Evolutionary conservation across 2,329 filamentous ascomycete genomes (phyloP).

Genomic region (Neonectria punicea): DNA sequence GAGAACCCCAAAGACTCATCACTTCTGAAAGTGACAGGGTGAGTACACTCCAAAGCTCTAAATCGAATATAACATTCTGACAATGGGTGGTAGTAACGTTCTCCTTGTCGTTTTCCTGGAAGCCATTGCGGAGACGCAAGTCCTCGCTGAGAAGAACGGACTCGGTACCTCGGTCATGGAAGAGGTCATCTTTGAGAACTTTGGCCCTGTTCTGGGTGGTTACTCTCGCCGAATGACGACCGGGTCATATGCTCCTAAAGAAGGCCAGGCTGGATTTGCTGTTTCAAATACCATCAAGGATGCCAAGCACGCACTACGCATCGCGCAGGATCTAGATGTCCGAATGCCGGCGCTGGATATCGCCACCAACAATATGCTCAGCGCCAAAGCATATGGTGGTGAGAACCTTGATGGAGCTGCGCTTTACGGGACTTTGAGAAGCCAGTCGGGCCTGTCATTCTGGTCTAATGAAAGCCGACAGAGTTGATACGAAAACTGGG

Average conservation of each 20-base stretch:
- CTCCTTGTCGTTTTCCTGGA: not conserved
- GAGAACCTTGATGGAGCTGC: constrained; percentile 8
- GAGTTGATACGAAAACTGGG: not conserved
- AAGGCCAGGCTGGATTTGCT: not conserved
- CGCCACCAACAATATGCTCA: constrained; percentile 16
- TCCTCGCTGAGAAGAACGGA: constrained; percentile 1
- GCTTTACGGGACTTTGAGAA: not conserved
- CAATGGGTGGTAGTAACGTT: not conserved
- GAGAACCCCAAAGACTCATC: not conserved
- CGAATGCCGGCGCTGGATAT: constrained; percentile 15
- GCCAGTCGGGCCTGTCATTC: not conserved
- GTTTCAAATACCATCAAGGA: constrained; percentile 4
- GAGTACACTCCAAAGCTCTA: not conserved
- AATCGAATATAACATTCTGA: not conserved
- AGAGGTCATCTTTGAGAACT: constrained; percentile 4
- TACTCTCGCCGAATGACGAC: constrained; percentile 5
- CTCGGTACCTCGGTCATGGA: not conserved
- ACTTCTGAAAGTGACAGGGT: constrained; percentile 2
- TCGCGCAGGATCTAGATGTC: constrained; percentile 3
- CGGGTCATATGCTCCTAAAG: not conserved
- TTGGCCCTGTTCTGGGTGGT: not conserved
- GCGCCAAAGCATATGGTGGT: constrained; percentile 11
- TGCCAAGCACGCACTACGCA: not conserved
- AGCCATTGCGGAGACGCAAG: constrained; percentile 1
- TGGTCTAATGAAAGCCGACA: constrained; percentile 2